Percentiles rank a stretch among this genome's conserved stretches.
Evolutionary conservation across 2,329 filamentous ascomycete genomes (phyloP).

Genomic region (Fulvia fulva): DNA sequence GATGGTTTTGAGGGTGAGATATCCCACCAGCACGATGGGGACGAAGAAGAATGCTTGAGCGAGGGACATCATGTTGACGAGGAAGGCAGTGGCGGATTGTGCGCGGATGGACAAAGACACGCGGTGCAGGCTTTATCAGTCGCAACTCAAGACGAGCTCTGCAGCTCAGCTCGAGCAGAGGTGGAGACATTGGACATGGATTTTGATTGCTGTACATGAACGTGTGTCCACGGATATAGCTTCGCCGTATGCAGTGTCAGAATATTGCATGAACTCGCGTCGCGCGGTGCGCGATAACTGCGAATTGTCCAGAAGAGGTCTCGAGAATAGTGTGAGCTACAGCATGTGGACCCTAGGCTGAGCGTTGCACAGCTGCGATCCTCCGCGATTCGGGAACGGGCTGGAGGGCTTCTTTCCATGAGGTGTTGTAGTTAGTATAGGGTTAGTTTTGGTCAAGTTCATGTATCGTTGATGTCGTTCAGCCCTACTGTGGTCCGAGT

Average conservation of each 20-base stretch:
- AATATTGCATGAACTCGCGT: not conserved
- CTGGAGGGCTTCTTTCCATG: no score
- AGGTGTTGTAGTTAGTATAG: no score
- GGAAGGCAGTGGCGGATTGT: no score
- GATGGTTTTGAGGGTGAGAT: not conserved
- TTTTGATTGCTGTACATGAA: not conserved
- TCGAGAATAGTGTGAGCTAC: not conserved
- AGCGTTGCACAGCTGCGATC: no score
- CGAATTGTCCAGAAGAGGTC: no score
- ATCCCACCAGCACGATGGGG: not conserved
- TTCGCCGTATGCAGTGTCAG: not conserved
- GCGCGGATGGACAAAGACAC: no score
- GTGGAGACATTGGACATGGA: not conserved
- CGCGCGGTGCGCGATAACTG: not conserved
- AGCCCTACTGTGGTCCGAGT: no score
- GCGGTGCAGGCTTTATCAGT: not conserved
- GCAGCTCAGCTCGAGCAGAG: not conserved
- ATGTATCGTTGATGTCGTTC: no score
- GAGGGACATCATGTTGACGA: not conserved
- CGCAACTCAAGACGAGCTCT: not conserved
- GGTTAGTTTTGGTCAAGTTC: no score
- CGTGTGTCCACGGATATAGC: not conserved
- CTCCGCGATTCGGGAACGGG: no score
- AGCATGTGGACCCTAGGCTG: not conserved
- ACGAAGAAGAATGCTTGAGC: not conserved